Evolutionary conservation across 176 grass and related monocot species (phyloP), one percentile per base, ranked within the genome.

Genomic region (Ensete ventricosum): DNA sequence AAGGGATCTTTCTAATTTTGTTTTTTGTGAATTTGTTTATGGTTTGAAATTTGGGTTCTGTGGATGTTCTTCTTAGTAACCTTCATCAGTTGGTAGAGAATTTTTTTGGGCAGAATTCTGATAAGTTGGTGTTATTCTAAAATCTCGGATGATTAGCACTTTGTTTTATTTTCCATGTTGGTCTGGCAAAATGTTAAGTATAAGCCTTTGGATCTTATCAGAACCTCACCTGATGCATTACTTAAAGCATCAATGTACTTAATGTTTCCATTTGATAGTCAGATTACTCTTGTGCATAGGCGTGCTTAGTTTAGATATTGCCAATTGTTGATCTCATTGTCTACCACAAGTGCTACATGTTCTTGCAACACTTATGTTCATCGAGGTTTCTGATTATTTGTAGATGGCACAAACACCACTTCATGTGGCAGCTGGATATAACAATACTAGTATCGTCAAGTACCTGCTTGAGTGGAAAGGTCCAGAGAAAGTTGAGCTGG

Each of bases 321-420:
- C 50, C 10, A 71, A 51, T 62, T 67, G 26, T 20, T 24, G 2
- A 50, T 76, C 0, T 81, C 48, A 16, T 71, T 75, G 22, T 25
- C 25, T 9, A 25, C 52, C 19, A 14, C 34, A 43, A 43, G 34
- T 43, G 34, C 34, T 43, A 43, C 4, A 6, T 43, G 3, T 43
- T 43, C 34, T 43, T 43, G 34, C 34, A 43, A 43, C 34, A 43
- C 34, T 43, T 43, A 43, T 43, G 4, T 43, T 43, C 34, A 43
- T 43, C 0, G 34, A 43, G 34, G 34, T 43, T 64, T 51, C 1
- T 13, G 16, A 27, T 65, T 80, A 66, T 43, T 58, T 43, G 81
- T 77, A 98, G 95, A 93, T 98, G 88, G 83, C 76, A 76, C 90
- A 98, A 81, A 98, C 95, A 58, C 95, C 95, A 67, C 86, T 98